These are phyloP conservation scores for Aeschynomene evenia DNA, from an alignment of 306 rosid genomes.

Conservation along the genomic window DNA sequence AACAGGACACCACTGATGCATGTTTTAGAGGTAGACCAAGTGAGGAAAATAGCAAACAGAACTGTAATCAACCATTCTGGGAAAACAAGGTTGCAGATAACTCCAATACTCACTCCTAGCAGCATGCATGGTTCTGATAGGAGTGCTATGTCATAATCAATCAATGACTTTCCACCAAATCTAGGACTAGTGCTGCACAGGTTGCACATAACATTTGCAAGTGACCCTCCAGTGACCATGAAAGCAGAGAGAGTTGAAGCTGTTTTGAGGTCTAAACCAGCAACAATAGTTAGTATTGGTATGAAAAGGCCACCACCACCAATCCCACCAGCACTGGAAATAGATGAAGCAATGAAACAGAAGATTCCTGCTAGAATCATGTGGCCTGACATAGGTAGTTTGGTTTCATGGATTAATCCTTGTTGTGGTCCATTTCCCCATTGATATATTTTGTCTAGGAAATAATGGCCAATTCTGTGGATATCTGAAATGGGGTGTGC, in stretches of 20 bases:
- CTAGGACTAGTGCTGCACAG: slow-evolving; percentile 39
- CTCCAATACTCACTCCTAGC: slow-evolving; percentile 83
- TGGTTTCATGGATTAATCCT: slow-evolving; percentile 29
- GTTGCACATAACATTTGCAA: slow-evolving; percentile 65
- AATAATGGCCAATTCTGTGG: background rate
- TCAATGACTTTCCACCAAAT: slow-evolving; percentile 51
- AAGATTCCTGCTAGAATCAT: slow-evolving; percentile 46
- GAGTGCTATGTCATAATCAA: slow-evolving; percentile 75
- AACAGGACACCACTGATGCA: slow-evolving; percentile 53
- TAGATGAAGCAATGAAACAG: slow-evolving; percentile 67
- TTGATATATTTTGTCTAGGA: slow-evolving; percentile 36
- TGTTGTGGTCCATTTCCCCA: slow-evolving; percentile 27
- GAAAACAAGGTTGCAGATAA: slow-evolving; percentile 73
- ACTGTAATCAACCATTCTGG: slow-evolving; percentile 82
- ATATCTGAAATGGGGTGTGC: slow-evolving; percentile 32
- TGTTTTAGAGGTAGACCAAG: slow-evolving; percentile 81
- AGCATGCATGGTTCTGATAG: slow-evolving; percentile 78
- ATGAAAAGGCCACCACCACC: slow-evolving; percentile 88
- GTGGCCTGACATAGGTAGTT: slow-evolving; percentile 31
- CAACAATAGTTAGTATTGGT: slow-evolving; percentile 63
- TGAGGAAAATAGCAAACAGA: slow-evolving; percentile 72
- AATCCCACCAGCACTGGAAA: slow-evolving; percentile 89
- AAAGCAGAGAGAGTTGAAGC: slow-evolving; percentile 85
- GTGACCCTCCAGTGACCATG: slow-evolving; percentile 93
- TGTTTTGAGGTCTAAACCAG: slow-evolving; percentile 73